Evolutionary conservation across 768 basidiomycete species (phyloP), one percentile per base, ranked within the genome.

Genomic region (Leucosporidium creatinivorum): DNA sequence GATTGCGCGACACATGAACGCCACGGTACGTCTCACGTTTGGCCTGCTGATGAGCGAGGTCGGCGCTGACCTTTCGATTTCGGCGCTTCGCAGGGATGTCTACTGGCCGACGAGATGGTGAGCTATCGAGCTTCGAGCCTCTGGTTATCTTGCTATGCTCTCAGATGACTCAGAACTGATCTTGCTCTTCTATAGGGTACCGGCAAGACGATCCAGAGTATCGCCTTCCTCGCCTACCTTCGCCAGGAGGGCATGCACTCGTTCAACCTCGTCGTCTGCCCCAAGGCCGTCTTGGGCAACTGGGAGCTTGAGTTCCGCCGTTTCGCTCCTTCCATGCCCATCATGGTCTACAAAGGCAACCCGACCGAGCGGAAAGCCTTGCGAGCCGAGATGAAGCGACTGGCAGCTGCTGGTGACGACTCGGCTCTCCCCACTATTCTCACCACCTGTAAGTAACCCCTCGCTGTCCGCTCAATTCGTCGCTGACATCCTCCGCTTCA

Each of bases 211-310:
- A 82, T 98, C 0, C 96, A 99, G 82, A 89, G 87, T 0, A 99
- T 99, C 54, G 85, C 93, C 0, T 96, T 98, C 77, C 85, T 90
- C 66, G 93, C 93, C 0, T 88, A 93, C 78, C 82, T 99, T 1
- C 86, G 91, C 36, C 87, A 89, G 64, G 83, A 88, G 23, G 81
- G 84, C 6, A 85, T 88, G 56, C 82, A 81, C 67, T 83, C 84
- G 21, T 89, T 91, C 0, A 89, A 93, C 78, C 83, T 99, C 30
- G 79, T 99, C 65, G 91, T 97, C 25, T 92, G 91, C 69, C 96
- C 96, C 0, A 84, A 98, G 1, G 91, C 91, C 55, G 94, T 98
- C 18, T 79, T 97, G 3, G 63, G 61, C 28, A 75, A 76, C 50
- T 72, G 69, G 67, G 51, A 52, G 18, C n/a, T 33, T 44, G 69